Conservation (phyloP, 257 asterid genomes). For the Solanum commersonii region DNA sequence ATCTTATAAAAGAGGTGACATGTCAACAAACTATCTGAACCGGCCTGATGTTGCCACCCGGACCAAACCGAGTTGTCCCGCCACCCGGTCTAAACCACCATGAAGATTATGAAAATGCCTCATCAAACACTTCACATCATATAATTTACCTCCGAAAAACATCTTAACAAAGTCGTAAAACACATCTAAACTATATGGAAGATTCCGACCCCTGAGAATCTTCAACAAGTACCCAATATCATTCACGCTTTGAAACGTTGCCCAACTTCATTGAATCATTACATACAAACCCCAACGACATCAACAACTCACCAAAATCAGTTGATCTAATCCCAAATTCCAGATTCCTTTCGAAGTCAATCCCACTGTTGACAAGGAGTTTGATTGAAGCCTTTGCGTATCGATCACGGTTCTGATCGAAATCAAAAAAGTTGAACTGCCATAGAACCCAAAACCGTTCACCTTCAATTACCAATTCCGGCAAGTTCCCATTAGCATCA, state of each 20-base stretch:
- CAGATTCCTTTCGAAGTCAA: not conserved
- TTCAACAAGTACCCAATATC: not conserved
- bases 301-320: not conserved
- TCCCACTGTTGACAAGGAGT: not conserved
- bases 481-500: not conserved
- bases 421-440: not conserved
- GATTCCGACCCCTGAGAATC: not conserved
- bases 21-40: too few species aligned
- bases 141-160: too few species aligned
- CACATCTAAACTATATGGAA: too few species aligned
- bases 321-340: not conserved
- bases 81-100: too few species aligned
- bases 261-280: not conserved
- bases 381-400: not conserved
- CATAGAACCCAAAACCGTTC: too few species aligned
- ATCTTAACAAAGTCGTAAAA: too few species aligned
- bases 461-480: not conserved
- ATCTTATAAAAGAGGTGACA: too few species aligned
- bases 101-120: too few species aligned
- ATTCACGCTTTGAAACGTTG: not conserved
- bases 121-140: too few species aligned
- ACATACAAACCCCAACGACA: not conserved
- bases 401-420: not conserved
- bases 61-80: too few species aligned
- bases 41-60: too few species aligned